Percentiles rank a stretch among this genome's conserved stretches.
These are phyloP conservation scores for Starmerella floricola DNA, from an alignment of 805 yeast genomes.

Conservation along the genomic window DNA sequence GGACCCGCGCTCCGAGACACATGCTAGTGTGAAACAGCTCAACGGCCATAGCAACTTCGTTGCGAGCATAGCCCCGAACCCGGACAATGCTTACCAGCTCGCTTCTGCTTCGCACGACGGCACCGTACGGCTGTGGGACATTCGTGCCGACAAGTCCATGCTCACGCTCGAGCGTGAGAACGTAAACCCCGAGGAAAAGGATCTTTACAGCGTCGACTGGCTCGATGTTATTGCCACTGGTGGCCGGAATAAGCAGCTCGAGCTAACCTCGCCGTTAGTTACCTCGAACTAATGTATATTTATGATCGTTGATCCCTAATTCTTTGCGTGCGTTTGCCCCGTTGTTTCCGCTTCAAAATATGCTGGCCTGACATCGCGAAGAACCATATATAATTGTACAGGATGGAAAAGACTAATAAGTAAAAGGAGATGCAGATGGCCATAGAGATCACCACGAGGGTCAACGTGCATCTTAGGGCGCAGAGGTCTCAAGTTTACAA, in stretches of 20 bases:
- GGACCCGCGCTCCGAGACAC: conserved; percentile 68
- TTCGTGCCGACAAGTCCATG: conserved; percentile 70
- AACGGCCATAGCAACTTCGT: conserved; percentile 89
- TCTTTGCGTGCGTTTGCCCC: too few species aligned
- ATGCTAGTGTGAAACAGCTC: conserved; percentile 54
- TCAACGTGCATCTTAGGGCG: too few species aligned
- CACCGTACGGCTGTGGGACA: conserved; percentile 89
- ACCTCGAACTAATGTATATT: background rate
- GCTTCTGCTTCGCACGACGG: conserved; percentile 95
- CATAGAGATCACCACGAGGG: too few species aligned
- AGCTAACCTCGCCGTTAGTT: conserved; percentile 42
- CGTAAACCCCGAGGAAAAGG: conserved; percentile 34
- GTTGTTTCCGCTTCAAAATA: too few species aligned
- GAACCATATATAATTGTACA: too few species aligned
- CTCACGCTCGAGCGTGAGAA: conserved; percentile 69
- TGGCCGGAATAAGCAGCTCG: conserved; percentile 87
- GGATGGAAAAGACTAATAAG: too few species aligned
- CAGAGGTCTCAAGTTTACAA: too few species aligned
- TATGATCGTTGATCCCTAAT: too few species aligned
- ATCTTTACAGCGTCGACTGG: conserved; percentile 86
- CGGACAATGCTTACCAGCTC: conserved; percentile 69
- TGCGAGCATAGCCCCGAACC: conserved; percentile 59
- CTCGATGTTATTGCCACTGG: conserved; percentile 76
- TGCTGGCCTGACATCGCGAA: too few species aligned
- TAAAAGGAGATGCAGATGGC: too few species aligned